A percentile compares a stretch with the other conserved stretches of the same genome.
Conservation (phyloP, 768 basidiomycete species). For the Vishniacozyma victoriae region DNA sequence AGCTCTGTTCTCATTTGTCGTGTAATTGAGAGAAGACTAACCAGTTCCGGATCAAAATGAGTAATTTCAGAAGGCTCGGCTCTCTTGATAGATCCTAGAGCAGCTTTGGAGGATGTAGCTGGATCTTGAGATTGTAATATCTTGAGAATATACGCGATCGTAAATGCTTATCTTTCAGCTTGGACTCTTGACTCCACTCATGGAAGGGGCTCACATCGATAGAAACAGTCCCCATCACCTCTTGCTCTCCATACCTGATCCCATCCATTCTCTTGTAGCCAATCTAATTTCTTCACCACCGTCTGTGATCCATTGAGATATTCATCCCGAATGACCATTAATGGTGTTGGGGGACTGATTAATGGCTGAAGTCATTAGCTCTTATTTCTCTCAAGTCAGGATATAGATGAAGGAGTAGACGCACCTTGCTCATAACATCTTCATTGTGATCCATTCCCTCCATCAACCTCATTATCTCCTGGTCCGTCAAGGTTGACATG, state of each 20-base stretch:
- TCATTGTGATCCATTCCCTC: constrained; percentile 37
- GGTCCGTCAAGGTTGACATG: constrained; percentile 42
- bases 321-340: constrained; percentile 40
- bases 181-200: not conserved
- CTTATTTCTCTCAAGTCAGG: not conserved
- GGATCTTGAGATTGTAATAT: constrained; percentile 54
- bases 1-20: not conserved
- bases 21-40: constrained; percentile 48
- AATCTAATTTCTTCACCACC: constrained; percentile 71
- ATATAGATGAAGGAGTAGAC: not conserved
- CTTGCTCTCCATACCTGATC: constrained; percentile 62
- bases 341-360: constrained; percentile 43
- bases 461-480: constrained; percentile 44
- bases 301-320: constrained; percentile 32
- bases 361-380: constrained; percentile 28
- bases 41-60: constrained; percentile 62
- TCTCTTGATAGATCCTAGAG: constrained; percentile 54
- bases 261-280: constrained; percentile 61
- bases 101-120: constrained; percentile 52
- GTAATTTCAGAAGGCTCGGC: constrained; percentile 53
- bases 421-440: constrained; percentile 22
- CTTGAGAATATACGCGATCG: constrained; percentile 72
- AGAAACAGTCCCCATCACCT: constrained; percentile 81
- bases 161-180: constrained; percentile 57
- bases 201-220: constrained; percentile 59